phyloP scores from a whole-genome alignment of 495 filamentous ascomycete genomes.

The Hyphodiscus hymeniophilus region DNA sequence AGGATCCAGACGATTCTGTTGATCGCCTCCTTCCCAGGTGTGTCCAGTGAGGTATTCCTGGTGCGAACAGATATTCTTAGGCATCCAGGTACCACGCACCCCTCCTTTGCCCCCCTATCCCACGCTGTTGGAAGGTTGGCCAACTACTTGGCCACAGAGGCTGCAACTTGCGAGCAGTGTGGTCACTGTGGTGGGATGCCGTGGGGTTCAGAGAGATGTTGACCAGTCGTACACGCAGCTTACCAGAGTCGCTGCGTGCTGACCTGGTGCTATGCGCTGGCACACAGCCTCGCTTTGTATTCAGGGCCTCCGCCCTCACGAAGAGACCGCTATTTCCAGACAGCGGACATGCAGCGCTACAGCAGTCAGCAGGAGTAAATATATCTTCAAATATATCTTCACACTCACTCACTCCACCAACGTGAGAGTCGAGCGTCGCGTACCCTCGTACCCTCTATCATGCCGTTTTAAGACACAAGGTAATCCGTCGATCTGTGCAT shows the following conservation, averaged over 20 bases:
- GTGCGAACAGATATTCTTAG: background rate
- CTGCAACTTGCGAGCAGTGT: background rate
- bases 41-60: background rate
- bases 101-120: constrained; percentile 5
- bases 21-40: background rate
- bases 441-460: no score
- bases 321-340: constrained; percentile 1
- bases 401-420: no score
- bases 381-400: no score
- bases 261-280: background rate
- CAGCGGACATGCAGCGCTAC: no score
- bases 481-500: no score
- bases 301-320: background rate
- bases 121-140: background rate
- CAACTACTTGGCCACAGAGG: background rate
- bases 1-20: background rate
- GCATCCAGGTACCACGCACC: constrained; percentile 10
- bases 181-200: constrained; percentile 1
- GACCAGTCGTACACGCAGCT: background rate
- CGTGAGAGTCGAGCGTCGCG: no score
- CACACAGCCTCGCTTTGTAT: constrained; percentile 3
- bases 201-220: background rate
- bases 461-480: no score
- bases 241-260: background rate
- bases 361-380: no score